These are phyloP conservation scores for Ricinus communis DNA, from an alignment of 345 rosid species.

Conservation along the genomic window DNA sequence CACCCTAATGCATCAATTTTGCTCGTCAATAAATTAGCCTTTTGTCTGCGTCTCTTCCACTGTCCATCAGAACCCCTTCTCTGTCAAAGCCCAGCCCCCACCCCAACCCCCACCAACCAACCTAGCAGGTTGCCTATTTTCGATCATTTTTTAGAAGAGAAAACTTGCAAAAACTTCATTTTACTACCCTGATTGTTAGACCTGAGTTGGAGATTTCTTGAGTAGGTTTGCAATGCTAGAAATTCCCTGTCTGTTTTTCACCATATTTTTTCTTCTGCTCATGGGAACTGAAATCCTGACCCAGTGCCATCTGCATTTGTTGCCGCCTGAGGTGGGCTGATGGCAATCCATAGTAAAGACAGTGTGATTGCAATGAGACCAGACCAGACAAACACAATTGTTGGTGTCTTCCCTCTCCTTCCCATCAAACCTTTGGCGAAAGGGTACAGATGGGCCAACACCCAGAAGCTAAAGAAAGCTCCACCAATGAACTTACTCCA, in stretches of 20 bases:
- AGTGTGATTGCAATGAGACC: constrained; percentile 88
- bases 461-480: constrained; percentile 95
- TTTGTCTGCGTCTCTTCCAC: no score
- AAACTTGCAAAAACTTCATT: not conserved
- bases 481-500: constrained; percentile 96
- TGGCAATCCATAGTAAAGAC: constrained; percentile 77
- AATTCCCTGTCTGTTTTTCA: not conserved
- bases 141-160: not conserved
- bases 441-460: constrained; percentile 86
- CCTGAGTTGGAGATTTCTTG: not conserved
- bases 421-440: constrained; percentile 97
- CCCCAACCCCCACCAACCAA: no score
- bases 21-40: no score
- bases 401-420: constrained; percentile 88
- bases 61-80: no score
- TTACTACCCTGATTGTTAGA: not conserved
- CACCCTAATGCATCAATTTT: no score
- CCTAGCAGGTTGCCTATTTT: not conserved
- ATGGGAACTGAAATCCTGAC: constrained; percentile 65
- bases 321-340: constrained; percentile 44
- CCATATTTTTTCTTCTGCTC: not conserved
- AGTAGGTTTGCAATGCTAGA: not conserved
- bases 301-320: constrained; percentile 32
- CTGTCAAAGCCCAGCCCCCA: no score
- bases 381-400: constrained; percentile 89